Base-by-base conservation (phyloP, 345 rosid species). In the Cardamine resedifolia region DNA sequence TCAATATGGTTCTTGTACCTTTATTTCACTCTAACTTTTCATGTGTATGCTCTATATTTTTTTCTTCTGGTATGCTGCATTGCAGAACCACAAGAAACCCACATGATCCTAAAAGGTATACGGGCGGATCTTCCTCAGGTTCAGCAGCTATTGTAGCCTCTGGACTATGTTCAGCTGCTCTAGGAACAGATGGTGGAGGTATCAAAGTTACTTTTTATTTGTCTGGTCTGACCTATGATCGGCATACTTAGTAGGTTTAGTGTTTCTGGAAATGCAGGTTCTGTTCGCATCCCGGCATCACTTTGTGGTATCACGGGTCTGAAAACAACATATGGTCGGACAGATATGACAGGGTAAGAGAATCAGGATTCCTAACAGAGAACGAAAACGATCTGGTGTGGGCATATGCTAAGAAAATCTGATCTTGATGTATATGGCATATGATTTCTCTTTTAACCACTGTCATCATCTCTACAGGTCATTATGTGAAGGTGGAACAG, bases 141-240 rank as follows among this genome's bases (percentile, higher is more conserved):
- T 87, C 97, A 48, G 96, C 94, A 73, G 97, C 97, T 68, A 78
- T 91, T 73, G 96, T 91, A 45, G 96, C 96, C 79, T 79, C 93
- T 58, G 97, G 97, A 77, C 33, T 91, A 66, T 89, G 97, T 81
- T 86, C 97, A 67, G 97, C 96, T 84, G 87, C 96, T 73, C 84
- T 91, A 49, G 97, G 97, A 79, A 87, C 97, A 68, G 97, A 91
- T 74, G 97, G 96, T 59, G 97, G 97, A 91, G 97, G 96, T 91
- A 82, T 67, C 31, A 48, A 57, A 24, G 64, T 57, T 81, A 27
- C 3, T 45, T 67, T 51, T 50, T 9, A 55, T 74, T 26, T 19
- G 50, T 69, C 48, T 30, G 58, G 47, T 57, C 7, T 15, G 36
- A 60, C 30, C 49, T 70, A 18, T 26, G 47, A 14, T 62, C 45